Base-by-base conservation (phyloP, 2,329 filamentous ascomycete genomes). In the Aspergillus sp. region DNA sequence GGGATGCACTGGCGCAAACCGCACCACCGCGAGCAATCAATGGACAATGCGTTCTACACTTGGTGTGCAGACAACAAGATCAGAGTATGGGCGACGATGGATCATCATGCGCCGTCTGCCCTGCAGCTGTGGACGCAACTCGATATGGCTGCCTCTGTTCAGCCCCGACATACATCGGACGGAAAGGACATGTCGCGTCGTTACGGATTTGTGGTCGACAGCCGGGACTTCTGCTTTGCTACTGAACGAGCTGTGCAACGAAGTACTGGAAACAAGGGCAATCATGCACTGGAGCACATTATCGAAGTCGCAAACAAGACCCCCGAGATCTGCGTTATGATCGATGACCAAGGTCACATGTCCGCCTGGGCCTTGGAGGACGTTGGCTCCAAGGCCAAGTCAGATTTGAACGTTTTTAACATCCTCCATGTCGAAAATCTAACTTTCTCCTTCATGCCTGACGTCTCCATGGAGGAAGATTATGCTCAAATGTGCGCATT, bases 321-420 rank as follows among this genome's bases (percentile, higher is more conserved):
- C 51, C 90, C 92, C 0, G 94, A 99, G 67, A 83, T 99, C 2
- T 94, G 91, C 60, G 80, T 97, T 20, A 85, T 93, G 8, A 78
- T 96, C 45, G 90, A 97, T 70, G 85, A 86, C n/a, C 77, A 81
- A 45, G 93, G 93, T 1, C 85, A 86, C 59, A 90, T 97, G 87
- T 91, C 89, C 38, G 90, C 90, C 0, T 96, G 93, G 89, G 93
- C 90, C 0, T 74, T 99, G 51, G 92, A 97, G 68, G 92, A 93
- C 64, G 82, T 95, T 17, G 87, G 88, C 33, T 85, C 83, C 61
- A 90, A 86, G 64, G 76, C 79, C 30, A 83, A 82, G 59, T 83
- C 82, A 53, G 78, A 81, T 3, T 79, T 84, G 24, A 84, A 86
- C 56, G 82, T 93, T n/a, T 95, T 94, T 75, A 94, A 90, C 65